Base-by-base conservation (phyloP, 192 early-diverging fungal species). In the Backusella tuberculispora region DNA sequence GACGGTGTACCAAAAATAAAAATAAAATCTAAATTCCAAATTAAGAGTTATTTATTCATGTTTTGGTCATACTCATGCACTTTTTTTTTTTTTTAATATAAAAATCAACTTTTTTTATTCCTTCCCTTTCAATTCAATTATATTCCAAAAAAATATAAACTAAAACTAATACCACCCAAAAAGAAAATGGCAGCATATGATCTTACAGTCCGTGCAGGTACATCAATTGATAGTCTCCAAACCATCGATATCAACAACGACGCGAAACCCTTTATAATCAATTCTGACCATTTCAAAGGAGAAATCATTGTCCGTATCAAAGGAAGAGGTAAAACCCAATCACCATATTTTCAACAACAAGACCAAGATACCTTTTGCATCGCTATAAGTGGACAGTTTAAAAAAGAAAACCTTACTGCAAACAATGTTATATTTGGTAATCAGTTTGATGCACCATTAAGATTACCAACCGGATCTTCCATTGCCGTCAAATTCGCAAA, bases 341-440 rank as follows among this genome's bases (percentile, higher is more conserved):
- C 87, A 4, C 67, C 72, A 12, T 90, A 91, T 69, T 94, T 94
- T 80, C 88, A 89, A 1, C 83, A 89, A 1, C 83, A 75, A 8
- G 78, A 85, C 47, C 81, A 83, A 29, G 80, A 92, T 65, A 79
- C 88, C 26, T 93, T 92, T 80, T 90, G 91, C 43, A 83, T 95
- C 26, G 92, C 94, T 73, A 76, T 94, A 29, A 86, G 83, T 19
- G 90, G 90, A 29, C 81, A 91, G n/a, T 95, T 94, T 80, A 91
- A 91, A 79, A 81, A 88, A 71, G 74, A 88, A 70, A 83, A 85
- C 81, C 10, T 8, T 8, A 76, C 85, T 4, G 87, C 87, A 12
- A 87, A 91, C 66, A 87, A 92, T 41, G 85, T 95, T 9, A 73
- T 95, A 7, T 95, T 94, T 83, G 94, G 94, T 13, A 90, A 90